These are phyloP conservation scores for Ustanciosporium gigantosporum DNA, from an alignment of 1,284 basidiomycete species.

Conservation along the genomic window DNA sequence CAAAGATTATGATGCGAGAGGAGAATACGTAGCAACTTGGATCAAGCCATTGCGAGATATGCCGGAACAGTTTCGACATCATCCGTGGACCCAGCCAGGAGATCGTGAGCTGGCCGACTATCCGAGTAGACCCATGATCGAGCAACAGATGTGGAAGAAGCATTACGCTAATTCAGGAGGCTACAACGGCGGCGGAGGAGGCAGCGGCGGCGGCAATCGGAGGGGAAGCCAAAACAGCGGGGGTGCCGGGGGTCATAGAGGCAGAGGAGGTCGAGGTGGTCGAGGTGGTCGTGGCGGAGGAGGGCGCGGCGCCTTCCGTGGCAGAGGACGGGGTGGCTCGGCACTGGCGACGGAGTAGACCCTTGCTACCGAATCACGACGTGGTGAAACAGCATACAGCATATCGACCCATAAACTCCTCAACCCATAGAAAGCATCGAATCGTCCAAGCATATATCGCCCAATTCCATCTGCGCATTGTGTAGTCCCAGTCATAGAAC, in stretches of 20 bases:
- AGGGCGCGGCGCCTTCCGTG: constrained; percentile 1
- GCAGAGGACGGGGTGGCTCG: constrained; percentile 2
- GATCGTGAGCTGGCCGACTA: constrained; percentile 14
- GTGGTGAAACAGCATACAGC: no score
- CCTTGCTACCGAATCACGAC: no score
- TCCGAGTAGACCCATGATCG: constrained; percentile 37
- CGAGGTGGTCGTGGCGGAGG: constrained; percentile 20
- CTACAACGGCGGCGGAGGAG: constrained; percentile 7
- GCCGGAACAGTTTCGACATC: constrained; percentile 16
- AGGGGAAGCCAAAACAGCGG: no score
- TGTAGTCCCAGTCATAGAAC: no score
- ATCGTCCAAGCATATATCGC: no score
- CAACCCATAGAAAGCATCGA: no score
- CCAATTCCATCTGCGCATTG: no score
- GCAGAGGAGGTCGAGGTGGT: constrained; percentile 60
- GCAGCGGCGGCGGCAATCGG: constrained; percentile 7
- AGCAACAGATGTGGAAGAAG: constrained; percentile 47
- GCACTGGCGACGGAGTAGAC: no score
- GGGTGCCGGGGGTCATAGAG: background rate
- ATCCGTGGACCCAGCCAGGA: constrained; percentile 37
- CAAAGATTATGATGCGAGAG: constrained; percentile 46
- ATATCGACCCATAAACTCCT: no score
- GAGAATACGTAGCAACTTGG: constrained; percentile 46
- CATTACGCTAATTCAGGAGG: constrained; percentile 30
- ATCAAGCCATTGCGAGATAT: constrained; percentile 21